Evolutionary conservation across 495 filamentous ascomycete genomes (phyloP).

Genomic region (Hamigera avellanea): DNA sequence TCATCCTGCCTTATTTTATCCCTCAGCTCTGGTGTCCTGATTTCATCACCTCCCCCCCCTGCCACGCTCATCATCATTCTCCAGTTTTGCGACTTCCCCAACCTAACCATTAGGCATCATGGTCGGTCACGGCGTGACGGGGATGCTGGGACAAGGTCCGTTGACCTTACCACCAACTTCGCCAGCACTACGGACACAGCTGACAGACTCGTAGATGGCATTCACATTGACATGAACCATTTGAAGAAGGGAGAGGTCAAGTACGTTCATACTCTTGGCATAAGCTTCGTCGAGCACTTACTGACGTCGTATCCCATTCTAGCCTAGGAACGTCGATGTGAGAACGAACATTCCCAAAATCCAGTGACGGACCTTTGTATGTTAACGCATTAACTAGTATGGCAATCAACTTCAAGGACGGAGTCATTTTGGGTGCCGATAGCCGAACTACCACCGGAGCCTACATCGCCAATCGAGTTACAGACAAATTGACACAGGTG

Average conservation of each 20-base stretch:
- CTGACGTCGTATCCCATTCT: slow-evolving; percentile 5
- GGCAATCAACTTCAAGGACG: slow-evolving; percentile 93
- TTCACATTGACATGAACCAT: slow-evolving; percentile 96
- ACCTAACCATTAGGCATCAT: slow-evolving; percentile 14
- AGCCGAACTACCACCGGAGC: slow-evolving; percentile 97
- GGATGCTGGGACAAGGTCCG: slow-evolving; percentile 62
- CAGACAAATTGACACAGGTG: slow-evolving; percentile 96
- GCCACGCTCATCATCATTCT: not conserved
- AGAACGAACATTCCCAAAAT: slow-evolving; percentile 24
- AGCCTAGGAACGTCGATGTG: slow-evolving; percentile 97
- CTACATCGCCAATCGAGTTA: slow-evolving; percentile 98
- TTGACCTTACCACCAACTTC: slow-evolving; percentile 9
- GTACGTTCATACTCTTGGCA: slow-evolving; percentile 38
- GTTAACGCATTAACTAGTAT: slow-evolving; percentile 27
- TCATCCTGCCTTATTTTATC: slow-evolving; percentile 6
- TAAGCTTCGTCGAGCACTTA: not conserved
- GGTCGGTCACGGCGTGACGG: slow-evolving; percentile 44
- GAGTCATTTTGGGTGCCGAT: slow-evolving; percentile 92
- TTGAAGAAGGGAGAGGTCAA: slow-evolving; percentile 85
- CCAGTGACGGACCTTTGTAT: no score
- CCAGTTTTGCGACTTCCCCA: no score
- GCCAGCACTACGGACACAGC: slow-evolving; percentile 3
- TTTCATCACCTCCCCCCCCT: slow-evolving; percentile 4
- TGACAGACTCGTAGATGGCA: slow-evolving; percentile 67
- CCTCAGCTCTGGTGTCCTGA: slow-evolving; percentile 6